Percentiles rank a stretch among this genome's conserved stretches.
Conservation (phyloP, 805 yeast species). For the Metschnikowia borealis region DNA sequence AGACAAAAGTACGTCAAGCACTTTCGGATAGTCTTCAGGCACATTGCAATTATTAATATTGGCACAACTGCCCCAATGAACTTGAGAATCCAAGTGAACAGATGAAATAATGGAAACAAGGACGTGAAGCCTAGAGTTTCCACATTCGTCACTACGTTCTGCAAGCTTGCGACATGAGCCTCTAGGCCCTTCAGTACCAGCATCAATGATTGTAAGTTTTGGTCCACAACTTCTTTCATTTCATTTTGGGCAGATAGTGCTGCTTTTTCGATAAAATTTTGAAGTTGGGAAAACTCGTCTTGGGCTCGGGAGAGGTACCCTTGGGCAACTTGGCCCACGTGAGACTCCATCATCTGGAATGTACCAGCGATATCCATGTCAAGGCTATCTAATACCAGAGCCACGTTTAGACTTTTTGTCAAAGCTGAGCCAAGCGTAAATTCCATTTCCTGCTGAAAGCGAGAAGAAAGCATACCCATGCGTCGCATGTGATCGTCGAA, state of each 20-base stretch:
- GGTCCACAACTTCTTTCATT: neutral
- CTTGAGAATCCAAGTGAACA: neutral
- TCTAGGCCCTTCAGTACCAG: neutral
- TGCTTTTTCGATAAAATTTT: neutral
- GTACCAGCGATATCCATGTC: neutral
- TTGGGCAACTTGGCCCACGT: neutral
- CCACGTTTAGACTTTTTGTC: neutral
- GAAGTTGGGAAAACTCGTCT: neutral
- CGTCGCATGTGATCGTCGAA: constrained; percentile 1
- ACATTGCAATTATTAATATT: neutral
- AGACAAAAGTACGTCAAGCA: neutral
- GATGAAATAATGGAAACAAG: neutral
- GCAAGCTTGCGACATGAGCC: neutral
- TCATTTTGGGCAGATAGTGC: neutral
- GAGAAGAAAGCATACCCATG: neutral
- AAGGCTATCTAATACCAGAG: neutral
- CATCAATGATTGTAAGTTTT: neutral
- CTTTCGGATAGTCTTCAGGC: neutral
- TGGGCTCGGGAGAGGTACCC: neutral
- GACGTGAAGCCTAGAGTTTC: neutral
- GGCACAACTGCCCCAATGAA: neutral
- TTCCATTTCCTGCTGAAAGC: neutral
- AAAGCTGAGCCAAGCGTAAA: neutral
- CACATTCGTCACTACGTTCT: constrained; percentile 3
- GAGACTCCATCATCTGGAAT: neutral